A percentile compares a stretch with the other conserved stretches of the same genome.
Evolutionary conservation across 1,284 basidiomycete genomes (phyloP).

Genomic region (Sporisorium exsertum): DNA sequence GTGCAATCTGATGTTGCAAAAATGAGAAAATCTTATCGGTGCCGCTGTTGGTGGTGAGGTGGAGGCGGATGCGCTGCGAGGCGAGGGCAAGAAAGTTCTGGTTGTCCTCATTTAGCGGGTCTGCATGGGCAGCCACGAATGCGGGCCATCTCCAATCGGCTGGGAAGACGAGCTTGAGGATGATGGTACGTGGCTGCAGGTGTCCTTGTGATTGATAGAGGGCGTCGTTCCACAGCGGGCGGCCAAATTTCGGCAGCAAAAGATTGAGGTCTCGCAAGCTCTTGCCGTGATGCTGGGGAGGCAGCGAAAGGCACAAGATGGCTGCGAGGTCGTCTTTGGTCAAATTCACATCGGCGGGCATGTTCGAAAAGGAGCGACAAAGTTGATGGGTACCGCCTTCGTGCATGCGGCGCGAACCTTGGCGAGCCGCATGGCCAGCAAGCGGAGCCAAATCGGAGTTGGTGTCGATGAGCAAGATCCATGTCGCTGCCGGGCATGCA

Average conservation of each 20-base stretch:
- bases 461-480: not conserved
- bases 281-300: not conserved
- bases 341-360: not conserved
- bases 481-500: not conserved
- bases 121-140: too few relatives aligned
- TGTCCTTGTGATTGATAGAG: not conserved
- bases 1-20: not conserved
- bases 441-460: not conserved
- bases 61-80: not conserved
- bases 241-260: slow-evolving; percentile 1
- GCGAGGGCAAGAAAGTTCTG: not conserved
- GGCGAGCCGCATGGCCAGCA: not conserved
- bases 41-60: not conserved
- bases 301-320: not conserved
- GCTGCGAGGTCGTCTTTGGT: not conserved
- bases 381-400: not conserved
- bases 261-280: not conserved
- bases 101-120: too few relatives aligned
- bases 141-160: not conserved
- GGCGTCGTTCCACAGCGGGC: slow-evolving; percentile 6
- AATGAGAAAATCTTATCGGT: not conserved
- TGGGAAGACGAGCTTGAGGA: not conserved
- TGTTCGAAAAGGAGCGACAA: not conserved
- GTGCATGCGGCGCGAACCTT: not conserved
- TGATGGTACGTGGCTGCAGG: not conserved